Percentiles rank a stretch among this genome's conserved stretches.
Conservation (phyloP, 1,284 basidiomycete genomes). For the Chondrostereum purpureum region DNA sequence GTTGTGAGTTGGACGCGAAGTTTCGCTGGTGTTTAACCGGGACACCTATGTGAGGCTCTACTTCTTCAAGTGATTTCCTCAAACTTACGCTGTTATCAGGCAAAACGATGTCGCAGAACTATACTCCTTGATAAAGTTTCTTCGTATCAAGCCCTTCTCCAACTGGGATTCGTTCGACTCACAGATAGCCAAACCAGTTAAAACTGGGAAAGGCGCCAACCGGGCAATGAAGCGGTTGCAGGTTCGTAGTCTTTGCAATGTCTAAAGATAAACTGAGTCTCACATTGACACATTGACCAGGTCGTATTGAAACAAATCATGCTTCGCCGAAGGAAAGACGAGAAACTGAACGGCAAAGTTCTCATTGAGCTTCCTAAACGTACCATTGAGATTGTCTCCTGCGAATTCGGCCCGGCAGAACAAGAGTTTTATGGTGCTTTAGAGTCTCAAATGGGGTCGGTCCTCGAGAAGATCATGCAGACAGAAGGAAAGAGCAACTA, state of each 20-base stretch:
- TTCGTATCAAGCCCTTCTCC: slow-evolving; percentile 79
- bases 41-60: slow-evolving; percentile 68
- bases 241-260: slow-evolving; percentile 30
- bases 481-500: slow-evolving; percentile 54
- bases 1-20: slow-evolving; percentile 71
- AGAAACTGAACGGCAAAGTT: slow-evolving; percentile 77
- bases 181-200: slow-evolving; percentile 78
- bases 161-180: slow-evolving; percentile 75
- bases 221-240: slow-evolving; percentile 83
- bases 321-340: slow-evolving; percentile 86
- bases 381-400: slow-evolving; percentile 66
- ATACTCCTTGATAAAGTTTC: slow-evolving; percentile 85
- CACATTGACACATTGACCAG: slow-evolving; percentile 28
- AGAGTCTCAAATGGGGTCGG: slow-evolving; percentile 66
- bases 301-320: slow-evolving; percentile 84
- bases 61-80: slow-evolving; percentile 6
- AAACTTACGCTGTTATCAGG: slow-evolving; percentile 24
- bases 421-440: slow-evolving; percentile 77
- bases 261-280: not conserved
- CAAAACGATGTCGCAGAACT: slow-evolving; percentile 90
- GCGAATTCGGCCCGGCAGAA: slow-evolving; percentile 70
- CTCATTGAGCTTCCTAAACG: slow-evolving; percentile 83
- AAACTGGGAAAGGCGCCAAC: slow-evolving; percentile 53
- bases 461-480: slow-evolving; percentile 65
- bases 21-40: slow-evolving; percentile 90